Evolutionary conservation across 1,284 basidiomycete species (phyloP), one percentile per base, ranked within the genome.

Genomic region (Cryptococcus sp.): DNA sequence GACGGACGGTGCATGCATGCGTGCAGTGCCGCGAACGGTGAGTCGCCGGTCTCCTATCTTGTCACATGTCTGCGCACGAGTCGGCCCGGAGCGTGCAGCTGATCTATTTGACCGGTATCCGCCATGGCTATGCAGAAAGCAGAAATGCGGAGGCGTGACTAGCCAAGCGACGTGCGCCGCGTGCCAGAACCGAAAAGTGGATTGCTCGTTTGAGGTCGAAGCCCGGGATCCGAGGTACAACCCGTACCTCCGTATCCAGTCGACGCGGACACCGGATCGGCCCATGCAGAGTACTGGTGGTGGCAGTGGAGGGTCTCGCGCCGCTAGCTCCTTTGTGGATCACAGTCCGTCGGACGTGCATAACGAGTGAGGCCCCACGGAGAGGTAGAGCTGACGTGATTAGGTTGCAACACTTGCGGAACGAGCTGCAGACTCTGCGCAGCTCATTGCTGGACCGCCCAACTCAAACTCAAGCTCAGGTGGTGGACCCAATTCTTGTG

Each of bases 161-260:
- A 15, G 45, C n/a, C 38, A 61, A 17, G 57, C 55, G 19, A 62
- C 42, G 5, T 65, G 60, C 23, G 25, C 50, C 16, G 46, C 63
- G 6, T 65, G 63, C 39, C 44, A 46, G 31, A 39, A n/a, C n/a
- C 54, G 63, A 17, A 52, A 60, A 13, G 50, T 56, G 1, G 27
- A 47, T 2, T 65, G 63, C 50, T 65, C 63, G 5, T 62, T 62
- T 39, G 56, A 60, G 31, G 45, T 45, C 15, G 63, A 62, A 47
- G 60, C 57, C n/a, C 48, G 23, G 15, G 63, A 65, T 57, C 63
- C 63, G 11, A 50, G 60, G 20, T 62, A 38, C 57, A 65, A 65
- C 31, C 63, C 63, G n/a, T 65, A 62, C 41, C 57, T 65, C 10
- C 55, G 59, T 3, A 49, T 64, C 16, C 50, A 51, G 22, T 48